Evolutionary conservation across 805 yeast genomes (phyloP), one percentile per base, ranked within the genome.

Genomic region (Saccharomycopsis olivae): DNA sequence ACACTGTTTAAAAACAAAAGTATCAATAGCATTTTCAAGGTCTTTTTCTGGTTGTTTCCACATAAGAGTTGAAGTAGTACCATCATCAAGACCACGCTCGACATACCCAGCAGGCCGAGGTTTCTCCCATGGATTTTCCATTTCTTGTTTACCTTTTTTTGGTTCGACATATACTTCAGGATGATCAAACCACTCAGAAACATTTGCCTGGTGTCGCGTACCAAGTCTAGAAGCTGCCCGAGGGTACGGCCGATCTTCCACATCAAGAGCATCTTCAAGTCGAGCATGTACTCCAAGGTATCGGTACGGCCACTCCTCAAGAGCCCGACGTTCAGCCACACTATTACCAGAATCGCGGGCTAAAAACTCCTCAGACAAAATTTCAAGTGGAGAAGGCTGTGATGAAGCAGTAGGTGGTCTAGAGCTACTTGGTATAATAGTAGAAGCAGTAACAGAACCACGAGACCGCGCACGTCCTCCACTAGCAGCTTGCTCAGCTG

Each of bases 241-340:
- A 0, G 94, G 92, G 49, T 80, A 79, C 1, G 87, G 85, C 31
- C 88, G 60, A 52, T 82, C 94, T 43, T 79, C 84, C 4, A 73
- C 51, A 54, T 85, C 92, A 33, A 83, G 65, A 1, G 84, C 84
- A 54, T 83, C 94, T 53, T 82, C 89, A 19, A 82, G 56, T 33
- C 71, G 65, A 1, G 85, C 73, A 55, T 83, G 82, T 61, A 78
- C 67, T 1, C 95, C 94, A 19, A 84, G 64, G 51, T 81, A 86
- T 47, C 94, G 59, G 61, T 76, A 80, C 2, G 78, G 78, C 95
- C 95, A 86, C 52, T 78, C 86, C 55, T 78, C 85, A n/a, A 58
- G 45, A 24, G 67, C 59, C 41, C 85, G 53, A 46, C 84, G 56
- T 42, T 73, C 60, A 29, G 64, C 59, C 15, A 70, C 54, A 0